phyloP scores from a whole-genome alignment of 768 basidiomycete species.

The Auricularia cornea region DNA sequence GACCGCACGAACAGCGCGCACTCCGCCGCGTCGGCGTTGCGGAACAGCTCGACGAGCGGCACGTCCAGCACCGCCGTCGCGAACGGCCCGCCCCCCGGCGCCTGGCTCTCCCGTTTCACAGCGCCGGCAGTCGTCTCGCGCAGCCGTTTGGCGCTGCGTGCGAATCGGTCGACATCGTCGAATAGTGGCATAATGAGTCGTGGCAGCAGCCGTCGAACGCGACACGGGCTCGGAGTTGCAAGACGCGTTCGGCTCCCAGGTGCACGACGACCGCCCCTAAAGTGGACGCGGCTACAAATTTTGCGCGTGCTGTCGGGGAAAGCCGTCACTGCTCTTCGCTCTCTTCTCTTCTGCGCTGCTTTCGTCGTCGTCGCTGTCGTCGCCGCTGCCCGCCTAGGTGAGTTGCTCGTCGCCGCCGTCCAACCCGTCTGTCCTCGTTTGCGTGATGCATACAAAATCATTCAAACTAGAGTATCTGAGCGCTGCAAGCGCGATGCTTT shows the following conservation, averaged over 20 bases:
- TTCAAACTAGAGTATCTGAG: slow-evolving; percentile 3
- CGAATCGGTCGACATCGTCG: not conserved
- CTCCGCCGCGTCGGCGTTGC: not conserved
- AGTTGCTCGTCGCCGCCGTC: not conserved
- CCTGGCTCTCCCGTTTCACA: not conserved
- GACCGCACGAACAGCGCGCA: not conserved
- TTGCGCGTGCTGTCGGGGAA: not conserved
- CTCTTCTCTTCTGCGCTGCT: not conserved
- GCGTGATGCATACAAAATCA: not conserved
- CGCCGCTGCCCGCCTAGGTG: not conserved
- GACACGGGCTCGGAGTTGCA: too few relatives aligned
- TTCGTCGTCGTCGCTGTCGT: not conserved
- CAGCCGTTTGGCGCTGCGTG: not conserved
- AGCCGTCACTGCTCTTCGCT: not conserved
- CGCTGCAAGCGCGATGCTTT: not conserved
- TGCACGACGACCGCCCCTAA: not conserved
- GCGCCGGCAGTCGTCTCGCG: not conserved
- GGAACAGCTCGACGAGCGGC: not conserved
- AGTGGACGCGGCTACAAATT: not conserved
- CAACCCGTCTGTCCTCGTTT: not conserved
- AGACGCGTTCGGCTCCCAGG: too few relatives aligned
- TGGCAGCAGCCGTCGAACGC: not conserved
- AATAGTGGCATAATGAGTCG: not conserved
- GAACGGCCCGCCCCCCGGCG: not conserved
- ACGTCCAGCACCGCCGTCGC: not conserved